phyloP scores from a whole-genome alignment of 2,329 filamentous ascomycete species.

The Aspergillus quadricinctus region DNA sequence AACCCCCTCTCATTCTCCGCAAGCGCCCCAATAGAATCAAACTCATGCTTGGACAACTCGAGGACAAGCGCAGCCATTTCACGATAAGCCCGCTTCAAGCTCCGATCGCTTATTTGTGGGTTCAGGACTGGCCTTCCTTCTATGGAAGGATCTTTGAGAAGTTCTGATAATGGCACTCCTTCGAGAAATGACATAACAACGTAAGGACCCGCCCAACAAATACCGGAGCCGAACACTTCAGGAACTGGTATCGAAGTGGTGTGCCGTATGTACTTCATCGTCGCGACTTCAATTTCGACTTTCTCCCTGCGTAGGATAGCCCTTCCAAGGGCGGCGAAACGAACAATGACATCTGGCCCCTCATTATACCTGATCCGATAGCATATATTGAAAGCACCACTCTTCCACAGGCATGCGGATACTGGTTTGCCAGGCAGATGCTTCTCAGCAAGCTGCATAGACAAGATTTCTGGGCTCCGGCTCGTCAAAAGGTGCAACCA shows the following conservation, averaged over 20 bases:
- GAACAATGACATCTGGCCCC: background rate
- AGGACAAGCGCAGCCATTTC: conserved; percentile 11
- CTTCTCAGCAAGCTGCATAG: background rate
- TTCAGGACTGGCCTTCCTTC: background rate
- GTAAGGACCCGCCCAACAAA: conserved; percentile 5
- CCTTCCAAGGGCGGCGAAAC: background rate
- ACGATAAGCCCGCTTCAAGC: conserved; percentile 5
- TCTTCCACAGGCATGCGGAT: background rate
- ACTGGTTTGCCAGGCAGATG: background rate
- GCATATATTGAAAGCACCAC: background rate
- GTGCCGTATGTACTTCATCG: background rate
- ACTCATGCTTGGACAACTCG: conserved; percentile 11
- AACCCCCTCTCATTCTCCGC: background rate
- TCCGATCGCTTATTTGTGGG: background rate
- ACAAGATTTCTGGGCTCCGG: background rate
- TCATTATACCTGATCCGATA: background rate
- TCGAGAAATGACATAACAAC: background rate
- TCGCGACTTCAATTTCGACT: background rate
- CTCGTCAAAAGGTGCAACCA: background rate
- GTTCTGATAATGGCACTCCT: background rate
- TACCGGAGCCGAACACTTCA: conserved; percentile 2
- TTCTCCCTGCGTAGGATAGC: background rate
- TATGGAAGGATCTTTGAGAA: background rate
- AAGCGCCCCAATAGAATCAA: conserved; percentile 10
- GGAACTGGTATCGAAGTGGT: conserved; percentile 1